Evolutionary conservation across 2,329 filamentous ascomycete species (phyloP).

Genomic region (Dichotomopilus funicola): DNA sequence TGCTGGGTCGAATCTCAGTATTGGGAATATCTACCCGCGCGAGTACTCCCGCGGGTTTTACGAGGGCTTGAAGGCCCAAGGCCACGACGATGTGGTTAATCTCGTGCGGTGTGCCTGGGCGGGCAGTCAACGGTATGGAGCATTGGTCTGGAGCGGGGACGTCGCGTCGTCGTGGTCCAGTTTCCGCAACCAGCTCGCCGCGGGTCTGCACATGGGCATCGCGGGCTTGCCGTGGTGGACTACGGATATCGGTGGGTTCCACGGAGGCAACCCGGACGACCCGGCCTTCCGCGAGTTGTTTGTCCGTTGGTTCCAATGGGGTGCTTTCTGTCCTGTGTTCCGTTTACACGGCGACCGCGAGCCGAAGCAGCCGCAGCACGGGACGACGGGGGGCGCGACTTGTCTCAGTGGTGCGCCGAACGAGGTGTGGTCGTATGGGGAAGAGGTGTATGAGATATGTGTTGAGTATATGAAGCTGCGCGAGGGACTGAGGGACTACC

Average conservation of each 20-base stretch:
- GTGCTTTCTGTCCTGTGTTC: constrained; percentile 6
- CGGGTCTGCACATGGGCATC: constrained; percentile 8
- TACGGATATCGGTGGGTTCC: constrained; percentile 10
- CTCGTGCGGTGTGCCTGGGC: constrained; percentile 10
- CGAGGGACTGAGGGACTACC: constrained; percentile 1
- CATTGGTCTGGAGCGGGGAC: constrained; percentile 9
- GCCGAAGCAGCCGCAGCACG: constrained; percentile 6
- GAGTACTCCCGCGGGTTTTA: constrained; percentile 9
- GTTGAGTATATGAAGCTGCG: constrained; percentile 4
- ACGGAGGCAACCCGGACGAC: constrained; percentile 5
- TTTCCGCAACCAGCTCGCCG: constrained; percentile 4
- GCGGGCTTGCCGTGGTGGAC: constrained; percentile 9
- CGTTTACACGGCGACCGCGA: constrained; percentile 9
- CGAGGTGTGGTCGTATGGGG: constrained; percentile 9
- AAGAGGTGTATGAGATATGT: constrained; percentile 6
- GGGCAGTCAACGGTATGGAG: constrained; percentile 6
- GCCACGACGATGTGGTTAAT: not conserved
- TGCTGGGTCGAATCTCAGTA: not conserved
- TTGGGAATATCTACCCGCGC: constrained; percentile 7
- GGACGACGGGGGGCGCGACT: constrained; percentile 5
- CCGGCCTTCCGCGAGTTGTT: constrained; percentile 4
- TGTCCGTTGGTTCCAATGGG: constrained; percentile 8
- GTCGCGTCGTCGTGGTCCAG: constrained; percentile 9
- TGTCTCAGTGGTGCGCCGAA: constrained; percentile 4
- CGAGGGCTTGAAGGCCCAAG: constrained; percentile 3